These are phyloP conservation scores for Rosa hybrid DNA, from an alignment of 331 rosid genomes.

Conservation along the genomic window DNA sequence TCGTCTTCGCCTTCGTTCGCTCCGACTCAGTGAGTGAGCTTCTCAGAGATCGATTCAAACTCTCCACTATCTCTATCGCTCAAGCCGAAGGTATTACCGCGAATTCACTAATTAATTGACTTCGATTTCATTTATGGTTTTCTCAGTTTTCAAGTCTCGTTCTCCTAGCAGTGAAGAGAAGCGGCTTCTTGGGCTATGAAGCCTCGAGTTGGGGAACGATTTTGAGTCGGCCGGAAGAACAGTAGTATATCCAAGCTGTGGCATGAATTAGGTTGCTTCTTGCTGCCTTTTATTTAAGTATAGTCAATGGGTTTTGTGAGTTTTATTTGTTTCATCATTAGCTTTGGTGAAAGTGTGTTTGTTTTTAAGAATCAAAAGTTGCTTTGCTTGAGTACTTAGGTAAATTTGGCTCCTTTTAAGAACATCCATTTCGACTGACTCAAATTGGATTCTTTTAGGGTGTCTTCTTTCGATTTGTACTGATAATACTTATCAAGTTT, in stretches of 20 bases:
- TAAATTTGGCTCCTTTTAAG: conserved; percentile 17
- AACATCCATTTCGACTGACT: conserved; percentile 10
- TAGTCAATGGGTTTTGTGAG: conserved; percentile 10
- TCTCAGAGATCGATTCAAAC: too few relatives aligned
- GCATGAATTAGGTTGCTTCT: conserved; percentile 5
- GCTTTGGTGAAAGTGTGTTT: conserved; percentile 38
- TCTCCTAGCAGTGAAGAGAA: too few relatives aligned
- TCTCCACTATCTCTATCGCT: too few relatives aligned
- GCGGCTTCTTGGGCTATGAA: too few relatives aligned
- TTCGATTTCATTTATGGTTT: too few relatives aligned
- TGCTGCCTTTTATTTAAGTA: conserved; percentile 5
- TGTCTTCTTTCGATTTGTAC: background rate
- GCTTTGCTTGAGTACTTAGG: conserved; percentile 48
- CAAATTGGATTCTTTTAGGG: background rate
- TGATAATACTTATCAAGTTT: background rate
- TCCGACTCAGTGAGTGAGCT: too few relatives aligned
- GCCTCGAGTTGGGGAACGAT: too few relatives aligned
- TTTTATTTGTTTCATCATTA: conserved; percentile 28
- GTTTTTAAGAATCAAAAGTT: conserved; percentile 25
- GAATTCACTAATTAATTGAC: too few relatives aligned
- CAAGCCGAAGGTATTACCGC: too few relatives aligned
- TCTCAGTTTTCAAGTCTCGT: too few relatives aligned
- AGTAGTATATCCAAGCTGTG: background rate
- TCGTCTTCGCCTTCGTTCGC: too few relatives aligned
- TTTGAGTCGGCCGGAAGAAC: too few relatives aligned